Percentiles rank a stretch among this genome's conserved stretches.
phyloP scores from a whole-genome alignment of 2,329 filamentous ascomycete genomes.

The Trichoderma koningii region DNA sequence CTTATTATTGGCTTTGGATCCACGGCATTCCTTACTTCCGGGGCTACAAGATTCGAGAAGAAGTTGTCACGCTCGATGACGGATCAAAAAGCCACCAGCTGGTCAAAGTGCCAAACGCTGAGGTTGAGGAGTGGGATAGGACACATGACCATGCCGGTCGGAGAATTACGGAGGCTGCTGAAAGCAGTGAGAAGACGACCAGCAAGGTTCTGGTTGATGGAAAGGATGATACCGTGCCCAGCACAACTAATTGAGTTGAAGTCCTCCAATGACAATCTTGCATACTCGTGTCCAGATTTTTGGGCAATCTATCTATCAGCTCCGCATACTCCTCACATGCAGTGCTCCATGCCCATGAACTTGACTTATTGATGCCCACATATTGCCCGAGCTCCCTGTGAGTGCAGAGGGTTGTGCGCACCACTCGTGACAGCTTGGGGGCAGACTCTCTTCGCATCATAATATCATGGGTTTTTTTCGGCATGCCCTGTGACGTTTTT shows the following conservation, averaged over 20 bases:
- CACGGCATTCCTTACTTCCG: slow-evolving; percentile 54
- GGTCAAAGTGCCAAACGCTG: slow-evolving; percentile 53
- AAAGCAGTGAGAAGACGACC: background rate
- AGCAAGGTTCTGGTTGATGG: background rate
- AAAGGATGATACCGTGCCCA: background rate
- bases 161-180: slow-evolving; percentile 2
- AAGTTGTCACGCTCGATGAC: slow-evolving; percentile 52
- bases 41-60: slow-evolving; percentile 58
- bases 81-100: slow-evolving; percentile 50
- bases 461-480: too few species aligned
- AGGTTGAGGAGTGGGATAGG: slow-evolving; percentile 59
- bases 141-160: slow-evolving; percentile 25
- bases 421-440: background rate
- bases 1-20: slow-evolving; percentile 64
- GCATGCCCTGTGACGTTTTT: background rate
- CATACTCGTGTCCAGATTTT: too few species aligned
- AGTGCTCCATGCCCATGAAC: too few species aligned
- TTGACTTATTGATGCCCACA: background rate
- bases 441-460: background rate
- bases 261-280: background rate
- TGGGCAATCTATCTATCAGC: too few species aligned
- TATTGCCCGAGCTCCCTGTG: background rate
- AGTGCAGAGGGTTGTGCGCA: background rate
- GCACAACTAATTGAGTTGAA: background rate
- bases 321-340: too few species aligned